Evolutionary conservation across 2,329 filamentous ascomycete genomes (phyloP).

Genomic region (Exophiala alcalophila): DNA sequence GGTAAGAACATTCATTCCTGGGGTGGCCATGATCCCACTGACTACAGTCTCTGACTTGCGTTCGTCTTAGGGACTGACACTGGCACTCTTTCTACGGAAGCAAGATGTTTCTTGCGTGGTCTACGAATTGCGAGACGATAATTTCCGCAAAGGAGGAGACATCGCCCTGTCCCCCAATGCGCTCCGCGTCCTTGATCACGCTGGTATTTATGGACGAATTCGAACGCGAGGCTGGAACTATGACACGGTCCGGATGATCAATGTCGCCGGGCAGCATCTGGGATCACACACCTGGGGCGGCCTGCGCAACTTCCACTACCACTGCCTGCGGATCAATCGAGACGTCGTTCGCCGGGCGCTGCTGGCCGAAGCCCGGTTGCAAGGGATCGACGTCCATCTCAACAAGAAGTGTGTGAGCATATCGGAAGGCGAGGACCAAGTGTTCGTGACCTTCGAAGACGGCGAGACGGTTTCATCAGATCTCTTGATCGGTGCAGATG

Average conservation of each 20-base stretch:
- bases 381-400: background rate
- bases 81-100: slow-evolving; percentile 54
- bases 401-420: slow-evolving; percentile 5
- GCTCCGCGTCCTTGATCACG: slow-evolving; percentile 50
- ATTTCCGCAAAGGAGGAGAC: slow-evolving; percentile 51
- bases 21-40: background rate
- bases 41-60: background rate
- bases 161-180: slow-evolving; percentile 60
- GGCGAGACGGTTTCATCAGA: slow-evolving; percentile 17
- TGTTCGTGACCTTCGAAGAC: slow-evolving; percentile 21
- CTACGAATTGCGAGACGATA: slow-evolving; percentile 50
- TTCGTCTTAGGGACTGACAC: slow-evolving; percentile 44
- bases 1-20: slow-evolving; percentile 4
- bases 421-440: background rate
- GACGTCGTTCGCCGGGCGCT: slow-evolving; percentile 1
- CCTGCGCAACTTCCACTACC: slow-evolving; percentile 31
- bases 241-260: slow-evolving; percentile 48
- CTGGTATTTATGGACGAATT: slow-evolving; percentile 50
- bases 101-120: slow-evolving; percentile 49
- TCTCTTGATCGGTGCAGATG: slow-evolving; percentile 27
- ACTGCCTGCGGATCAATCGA: slow-evolving; percentile 8
- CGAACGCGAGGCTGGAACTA: slow-evolving; percentile 48
- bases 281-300: slow-evolving; percentile 28
- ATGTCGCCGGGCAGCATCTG: slow-evolving; percentile 28
- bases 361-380: background rate